Evolutionary conservation across 2,329 filamentous ascomycete species (phyloP), one percentile per base, ranked within the genome.

Genomic region (Teratosphaeria nubilosa): DNA sequence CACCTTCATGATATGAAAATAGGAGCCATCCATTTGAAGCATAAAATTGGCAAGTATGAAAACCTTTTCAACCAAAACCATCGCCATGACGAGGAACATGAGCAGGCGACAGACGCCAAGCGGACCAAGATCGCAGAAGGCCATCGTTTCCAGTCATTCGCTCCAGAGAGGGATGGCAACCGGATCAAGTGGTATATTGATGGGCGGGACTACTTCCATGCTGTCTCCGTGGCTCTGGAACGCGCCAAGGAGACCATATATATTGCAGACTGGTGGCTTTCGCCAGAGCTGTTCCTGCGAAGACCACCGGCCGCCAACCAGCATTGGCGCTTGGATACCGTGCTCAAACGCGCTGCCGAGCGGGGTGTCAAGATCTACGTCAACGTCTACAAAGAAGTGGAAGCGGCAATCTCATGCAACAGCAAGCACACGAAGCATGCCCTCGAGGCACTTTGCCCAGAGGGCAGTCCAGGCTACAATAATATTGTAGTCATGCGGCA

Each of bases 191-290:
- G 92, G 91, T 97, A 96, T 74, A 90, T 97, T 11, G 94, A 97
- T 70, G 94, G 91, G 2, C 81, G 91, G 61, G 88, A 97, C 75
- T 99, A 99, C 74, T 95, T 94, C 72, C 96, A 91, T 70, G 87
- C 94, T 20, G 91, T 99, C 11, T 95, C 91, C 0, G 84, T 86
- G 34, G 92, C 91, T 0, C 79, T 97, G n/a, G 91, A 97, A 63
- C 81, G 86, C 60, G 94, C 94, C 41, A 88, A 88, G 68, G 92
- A 97, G 74, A 87, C 87, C 52, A 96, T 99, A 66, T 99, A 97
- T 73, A 95, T 99, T 64, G 87, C 81, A 60, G 94, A 97, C 69
- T 99, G 92, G 94, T 97, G 94, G 94, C 77, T 97, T 14, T 95
- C 89, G 3, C 94, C 90, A 0, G 89, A 94, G 73, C 75, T 94